These are phyloP conservation scores for Kappamyces sp. DNA, from an alignment of 192 early-diverging fungal species.

Conservation along the genomic window DNA sequence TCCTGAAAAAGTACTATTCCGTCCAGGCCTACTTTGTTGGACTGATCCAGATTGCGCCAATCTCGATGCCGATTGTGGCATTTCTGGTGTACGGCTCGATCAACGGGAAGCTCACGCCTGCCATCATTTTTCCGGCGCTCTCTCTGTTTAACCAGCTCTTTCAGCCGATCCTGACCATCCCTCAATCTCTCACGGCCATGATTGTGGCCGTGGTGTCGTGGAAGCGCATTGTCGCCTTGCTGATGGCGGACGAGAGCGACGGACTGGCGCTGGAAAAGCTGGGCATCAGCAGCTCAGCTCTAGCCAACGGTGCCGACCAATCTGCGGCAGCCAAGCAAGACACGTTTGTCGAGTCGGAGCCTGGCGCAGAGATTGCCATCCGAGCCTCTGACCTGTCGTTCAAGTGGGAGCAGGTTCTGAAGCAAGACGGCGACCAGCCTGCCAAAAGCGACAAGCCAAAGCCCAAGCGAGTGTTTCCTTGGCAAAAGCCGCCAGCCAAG, in stretches of 20 bases:
- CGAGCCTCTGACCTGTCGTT: no score
- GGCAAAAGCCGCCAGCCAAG: no score
- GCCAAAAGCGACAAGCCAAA: no score
- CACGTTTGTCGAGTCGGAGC: no score
- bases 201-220: slow-evolving; percentile 36
- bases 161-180: slow-evolving; percentile 41
- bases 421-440: no score
- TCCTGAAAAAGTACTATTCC: slow-evolving; percentile 7
- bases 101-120: slow-evolving; percentile 42
- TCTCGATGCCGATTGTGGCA: slow-evolving; percentile 18
- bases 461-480: no score
- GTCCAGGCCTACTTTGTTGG: slow-evolving; percentile 12
- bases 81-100: slow-evolving; percentile 13
- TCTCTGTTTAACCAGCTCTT: slow-evolving; percentile 51
- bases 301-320: no score
- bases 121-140: slow-evolving; percentile 58
- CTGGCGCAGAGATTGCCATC: no score
- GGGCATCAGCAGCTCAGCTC: no score
- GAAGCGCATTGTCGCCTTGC: slow-evolving; percentile 22
- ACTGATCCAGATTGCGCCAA: slow-evolving; percentile 13
- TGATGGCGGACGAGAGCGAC: slow-evolving; percentile 6
- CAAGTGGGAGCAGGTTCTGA: no score
- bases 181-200: slow-evolving; percentile 43
- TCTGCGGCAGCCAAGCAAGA: no score
- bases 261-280: not conserved